These are phyloP conservation scores for Trebouxia gelatinosa DNA, from an alignment of 163 green algal genomes.

Conservation along the genomic window DNA sequence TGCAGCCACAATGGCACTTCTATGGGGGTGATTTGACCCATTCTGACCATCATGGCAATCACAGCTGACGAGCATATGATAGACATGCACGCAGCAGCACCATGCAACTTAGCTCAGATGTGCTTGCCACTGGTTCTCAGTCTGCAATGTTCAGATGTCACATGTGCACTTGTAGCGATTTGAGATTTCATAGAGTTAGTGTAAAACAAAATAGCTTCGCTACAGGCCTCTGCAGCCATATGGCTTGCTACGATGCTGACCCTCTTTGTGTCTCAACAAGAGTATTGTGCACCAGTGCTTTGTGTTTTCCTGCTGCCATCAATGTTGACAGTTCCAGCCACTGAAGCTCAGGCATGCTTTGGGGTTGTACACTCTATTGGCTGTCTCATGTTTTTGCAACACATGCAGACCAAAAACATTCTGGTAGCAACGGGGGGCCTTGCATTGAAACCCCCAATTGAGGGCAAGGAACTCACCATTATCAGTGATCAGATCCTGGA, in stretches of 20 bases:
- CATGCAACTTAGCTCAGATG: no score
- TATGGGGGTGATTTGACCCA: no score
- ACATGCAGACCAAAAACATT: constrained; percentile 62
- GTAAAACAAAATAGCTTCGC: no score
- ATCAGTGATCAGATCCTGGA: constrained; percentile 90
- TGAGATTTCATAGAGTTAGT: no score
- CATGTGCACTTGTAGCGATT: no score
- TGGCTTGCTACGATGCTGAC: background rate
- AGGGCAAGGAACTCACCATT: constrained; percentile 82
- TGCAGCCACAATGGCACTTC: background rate
- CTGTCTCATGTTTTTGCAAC: background rate
- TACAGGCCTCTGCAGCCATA: background rate
- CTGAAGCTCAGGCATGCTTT: background rate
- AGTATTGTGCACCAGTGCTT: background rate
- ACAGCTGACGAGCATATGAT: no score
- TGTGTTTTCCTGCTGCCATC: background rate
- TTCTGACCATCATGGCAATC: no score
- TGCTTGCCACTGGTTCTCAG: no score
- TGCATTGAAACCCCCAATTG: constrained; percentile 51
- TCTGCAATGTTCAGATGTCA: no score
- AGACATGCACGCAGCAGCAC: no score
- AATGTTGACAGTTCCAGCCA: no score
- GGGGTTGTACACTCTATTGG: background rate
- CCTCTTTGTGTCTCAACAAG: background rate
- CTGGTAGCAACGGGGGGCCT: constrained; percentile 69